phyloP scores from a whole-genome alignment of 2,329 filamentous ascomycete species.

The Xylaria sp. region DNA sequence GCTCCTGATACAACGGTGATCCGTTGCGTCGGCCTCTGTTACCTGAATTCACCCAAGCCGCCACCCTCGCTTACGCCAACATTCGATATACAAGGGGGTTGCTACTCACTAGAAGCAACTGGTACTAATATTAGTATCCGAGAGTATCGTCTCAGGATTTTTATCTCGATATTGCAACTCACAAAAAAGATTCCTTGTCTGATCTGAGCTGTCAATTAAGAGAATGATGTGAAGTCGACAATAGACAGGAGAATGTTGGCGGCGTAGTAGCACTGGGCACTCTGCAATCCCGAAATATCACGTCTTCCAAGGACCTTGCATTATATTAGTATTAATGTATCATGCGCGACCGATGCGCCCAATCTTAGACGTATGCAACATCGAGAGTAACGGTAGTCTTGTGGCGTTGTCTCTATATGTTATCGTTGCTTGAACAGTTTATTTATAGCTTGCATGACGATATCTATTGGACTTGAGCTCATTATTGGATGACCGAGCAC shows the following conservation, averaged over 20 bases:
- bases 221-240: slow-evolving; percentile 8
- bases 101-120: no score
- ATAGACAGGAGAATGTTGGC: neutral
- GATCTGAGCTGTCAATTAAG: neutral
- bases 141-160: neutral
- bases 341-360: slow-evolving; percentile 24
- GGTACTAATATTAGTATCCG: neutral
- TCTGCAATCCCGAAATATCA: neutral
- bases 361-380: neutral
- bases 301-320: slow-evolving; percentile 14
- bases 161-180: neutral
- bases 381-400: neutral
- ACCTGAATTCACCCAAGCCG: neutral
- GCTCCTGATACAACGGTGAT: neutral
- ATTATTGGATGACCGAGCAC: neutral
- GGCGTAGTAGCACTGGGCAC: neutral
- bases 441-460: neutral
- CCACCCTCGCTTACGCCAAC: neutral
- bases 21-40: neutral
- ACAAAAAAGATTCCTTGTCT: neutral
- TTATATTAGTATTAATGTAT: slow-evolving; percentile 13
- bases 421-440: neutral
- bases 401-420: neutral
- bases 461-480: neutral
- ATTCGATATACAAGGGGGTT: neutral